Base-by-base conservation (phyloP, 306 rosid genomes). In the Sindora glabra region DNA sequence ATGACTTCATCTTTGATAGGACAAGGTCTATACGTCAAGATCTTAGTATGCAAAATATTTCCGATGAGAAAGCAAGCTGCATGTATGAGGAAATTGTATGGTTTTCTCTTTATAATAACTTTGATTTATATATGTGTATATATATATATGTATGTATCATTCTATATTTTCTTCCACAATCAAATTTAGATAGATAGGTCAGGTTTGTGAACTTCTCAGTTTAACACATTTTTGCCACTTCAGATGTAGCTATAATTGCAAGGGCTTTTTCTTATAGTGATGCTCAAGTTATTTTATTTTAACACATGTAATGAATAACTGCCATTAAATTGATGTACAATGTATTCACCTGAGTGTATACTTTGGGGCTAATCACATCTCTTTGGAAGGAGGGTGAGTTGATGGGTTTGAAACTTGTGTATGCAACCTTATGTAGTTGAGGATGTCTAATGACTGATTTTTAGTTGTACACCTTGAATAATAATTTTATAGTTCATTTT, bases 21-120 rank as follows among this genome's bases (percentile, higher is more conserved):
- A 88, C 90, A 40, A 88, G 98, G 73, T 92, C 98, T 42, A 81
- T 92, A 57, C 78, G 96, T 26, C 98, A 92, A 68, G 98, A 92
- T 79, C 78, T 92, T 46, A 79, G 88, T n/a, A 83, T 86, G 87
- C 98, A 92, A 68, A 74, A 71, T 70, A 81, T 85, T 60, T 76
- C 66, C 48, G 75, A 75, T 40, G 76, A 74, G 24, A 79, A 77
- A 77, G 94, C 81, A 39, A 62, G 88, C 69, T 38, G 18, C 71
- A 59, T 92, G 86, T 85, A 88, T 57, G 88, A 92, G 73, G 72
- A 62, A 78, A 92, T 88, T 92, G 98, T 88, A 78, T 18, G 78
- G 36, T 64, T 59, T 62, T 46, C 65, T 61, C 41, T 32, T 55
- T 71, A 3, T 1, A 23, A 40, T 59, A 23, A 50, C 45, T 56